Base-by-base conservation (phyloP, 192 early-diverging fungal genomes). In the Podila minutissima region DNA sequence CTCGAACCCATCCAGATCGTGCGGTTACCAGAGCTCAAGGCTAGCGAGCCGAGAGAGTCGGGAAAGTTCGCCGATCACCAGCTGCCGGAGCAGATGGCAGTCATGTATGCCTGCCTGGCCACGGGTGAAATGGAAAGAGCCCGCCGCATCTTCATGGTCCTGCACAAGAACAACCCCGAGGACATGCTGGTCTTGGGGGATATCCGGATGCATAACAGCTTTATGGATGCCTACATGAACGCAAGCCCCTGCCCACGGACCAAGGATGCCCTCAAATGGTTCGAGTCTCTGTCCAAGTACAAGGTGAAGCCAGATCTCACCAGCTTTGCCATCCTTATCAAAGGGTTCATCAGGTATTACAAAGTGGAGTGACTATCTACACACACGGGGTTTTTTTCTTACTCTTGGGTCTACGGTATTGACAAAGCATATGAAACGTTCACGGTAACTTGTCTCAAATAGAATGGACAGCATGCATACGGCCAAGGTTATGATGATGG, bases 271-370 rank as follows among this genome's bases (percentile, higher is more conserved):
- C 69, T 93, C 24, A 79, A 88, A 41, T 95, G 95, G 97, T 94
- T 91, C 73, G 86, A 91, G 63, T 66, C 84, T 20, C 85, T 94
- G 76, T 41, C 77, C 49, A 87, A 88, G 63, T 69, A 82, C 53
- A 70, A 71, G 29, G 61, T 96, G 49, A 83, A 85, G 28, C 92
- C 93, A 13, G 89, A 94, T 74, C 69, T 83, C 4, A 84, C 87
- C 61, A 95, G 93, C 35, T 96, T 92, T 88, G 94, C 92, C 28
- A 90, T 95, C 29, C 74, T 96, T 53, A 89, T 95, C 49, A 86
- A 89, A 63, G 89, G 89, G 26, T 90, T 94, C 73, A 75, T 96
- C 50, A 85, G 70, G 81, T 89, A 89, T 38, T 20, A 72, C 29
- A 15, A 24, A 53, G 38, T 41, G 13, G 15, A 17, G 4, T 46